A percentile compares a stretch with the other conserved stretches of the same genome.
Evolutionary conservation across 108 stramenopile species (phyloP).

Genomic region (Stephanodiscus minutulus): DNA sequence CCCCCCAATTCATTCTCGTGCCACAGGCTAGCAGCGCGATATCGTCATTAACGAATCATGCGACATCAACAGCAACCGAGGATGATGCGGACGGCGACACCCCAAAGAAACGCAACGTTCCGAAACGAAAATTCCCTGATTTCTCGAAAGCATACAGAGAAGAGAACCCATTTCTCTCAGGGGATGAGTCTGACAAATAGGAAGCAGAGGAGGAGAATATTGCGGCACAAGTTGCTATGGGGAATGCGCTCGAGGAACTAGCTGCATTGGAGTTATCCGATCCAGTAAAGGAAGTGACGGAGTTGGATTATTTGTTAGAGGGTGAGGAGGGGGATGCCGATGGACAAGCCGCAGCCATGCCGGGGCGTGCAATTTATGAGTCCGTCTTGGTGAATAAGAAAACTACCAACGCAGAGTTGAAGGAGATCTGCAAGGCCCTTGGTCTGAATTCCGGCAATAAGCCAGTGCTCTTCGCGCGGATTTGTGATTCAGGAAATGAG

Average conservation of each 20-base stretch:
- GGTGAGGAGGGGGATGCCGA: not conserved
- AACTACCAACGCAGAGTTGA: not conserved
- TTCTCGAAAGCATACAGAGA: not conserved
- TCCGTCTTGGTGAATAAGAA: not conserved
- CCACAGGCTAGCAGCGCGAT: no score
- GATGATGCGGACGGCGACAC: no score
- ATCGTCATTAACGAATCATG: no score
- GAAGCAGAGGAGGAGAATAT: constrained; percentile 2
- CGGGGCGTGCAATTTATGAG: not conserved
- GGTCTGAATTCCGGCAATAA: constrained; percentile 1
- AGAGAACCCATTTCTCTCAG: not conserved
- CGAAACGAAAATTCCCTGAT: not conserved
- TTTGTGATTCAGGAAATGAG: not conserved
- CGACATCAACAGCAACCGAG: no score
- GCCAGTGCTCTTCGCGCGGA: not conserved
- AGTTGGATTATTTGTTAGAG: constrained; percentile 1
- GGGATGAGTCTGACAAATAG: not conserved
- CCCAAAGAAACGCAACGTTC: not conserved
- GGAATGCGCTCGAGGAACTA: not conserved
- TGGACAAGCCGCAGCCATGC: not conserved
- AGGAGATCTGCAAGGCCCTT: not conserved
- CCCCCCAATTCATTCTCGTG: no score
- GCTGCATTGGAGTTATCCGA: not conserved
- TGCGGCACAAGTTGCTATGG: not conserved
- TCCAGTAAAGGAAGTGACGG: not conserved